Evolutionary conservation across 2,329 filamentous ascomycete genomes (phyloP).

Genomic region (Furcasterigmium sp.): DNA sequence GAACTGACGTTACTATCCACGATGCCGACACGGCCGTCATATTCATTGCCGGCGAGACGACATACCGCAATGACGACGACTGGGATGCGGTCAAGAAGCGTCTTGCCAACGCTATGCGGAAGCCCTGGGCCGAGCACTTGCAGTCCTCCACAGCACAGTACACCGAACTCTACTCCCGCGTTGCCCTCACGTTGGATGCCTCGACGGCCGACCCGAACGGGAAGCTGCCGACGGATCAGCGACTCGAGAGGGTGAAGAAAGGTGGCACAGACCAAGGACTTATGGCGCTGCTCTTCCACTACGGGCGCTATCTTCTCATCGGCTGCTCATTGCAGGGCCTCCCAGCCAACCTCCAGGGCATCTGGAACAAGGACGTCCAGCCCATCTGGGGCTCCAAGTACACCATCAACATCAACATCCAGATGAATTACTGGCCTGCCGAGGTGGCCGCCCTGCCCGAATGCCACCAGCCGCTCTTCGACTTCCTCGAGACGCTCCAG

Average conservation of each 20-base stretch:
- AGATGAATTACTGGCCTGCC: constrained; percentile 35
- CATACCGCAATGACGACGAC: constrained; percentile 13
- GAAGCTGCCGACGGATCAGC: background rate
- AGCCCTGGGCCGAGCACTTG: background rate
- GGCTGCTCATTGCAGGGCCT: constrained; percentile 17
- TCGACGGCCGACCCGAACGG: background rate
- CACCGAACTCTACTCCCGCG: background rate
- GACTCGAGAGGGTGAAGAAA: background rate
- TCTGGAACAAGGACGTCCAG: constrained; percentile 20
- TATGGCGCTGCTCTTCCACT: constrained; percentile 22
- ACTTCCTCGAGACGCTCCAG: constrained; percentile 24
- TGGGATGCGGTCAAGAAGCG: constrained; percentile 3
- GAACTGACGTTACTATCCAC: constrained; percentile 4
- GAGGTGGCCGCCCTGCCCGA: constrained; percentile 26
- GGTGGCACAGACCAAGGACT: constrained; percentile 6
- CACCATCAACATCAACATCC: constrained; percentile 36
- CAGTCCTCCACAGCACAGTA: background rate
- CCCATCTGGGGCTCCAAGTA: constrained; percentile 25
- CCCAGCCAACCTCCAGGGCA: constrained; percentile 27
- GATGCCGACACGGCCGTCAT: constrained; percentile 6
- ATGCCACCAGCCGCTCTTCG: constrained; percentile 33
- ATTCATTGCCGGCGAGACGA: constrained; percentile 7
- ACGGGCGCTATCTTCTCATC: constrained; percentile 24
- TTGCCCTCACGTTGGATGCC: too few species aligned
- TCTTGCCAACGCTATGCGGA: background rate